These are phyloP conservation scores for Hemileccinum impolitum DNA, from an alignment of 768 basidiomycete genomes.

Conservation along the genomic window DNA sequence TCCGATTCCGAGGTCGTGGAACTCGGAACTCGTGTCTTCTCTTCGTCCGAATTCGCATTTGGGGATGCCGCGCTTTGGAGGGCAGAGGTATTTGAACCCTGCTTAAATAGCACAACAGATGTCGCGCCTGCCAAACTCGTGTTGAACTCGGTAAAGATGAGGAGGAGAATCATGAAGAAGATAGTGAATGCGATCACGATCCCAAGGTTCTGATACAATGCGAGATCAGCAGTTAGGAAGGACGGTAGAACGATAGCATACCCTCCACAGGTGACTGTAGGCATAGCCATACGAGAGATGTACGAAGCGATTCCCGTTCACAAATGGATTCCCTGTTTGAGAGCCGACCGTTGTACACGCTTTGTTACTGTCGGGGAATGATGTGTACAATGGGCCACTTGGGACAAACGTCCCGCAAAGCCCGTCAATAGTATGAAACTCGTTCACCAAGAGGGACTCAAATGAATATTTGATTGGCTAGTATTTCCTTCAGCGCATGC, in stretches of 20 bases:
- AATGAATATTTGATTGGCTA: constrained; percentile 61
- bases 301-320: constrained; percentile 60
- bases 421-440: constrained; percentile 71
- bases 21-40: constrained; percentile 22
- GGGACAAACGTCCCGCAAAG: constrained; percentile 58
- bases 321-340: constrained; percentile 52
- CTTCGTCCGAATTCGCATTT: constrained; percentile 15
- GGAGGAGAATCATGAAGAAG: constrained; percentile 52
- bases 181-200: constrained; percentile 64
- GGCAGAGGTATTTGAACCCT: constrained; percentile 38
- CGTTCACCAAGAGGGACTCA: constrained; percentile 73
- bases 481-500: neutral
- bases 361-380: constrained; percentile 57
- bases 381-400: constrained; percentile 58
- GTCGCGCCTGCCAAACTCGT: constrained; percentile 34
- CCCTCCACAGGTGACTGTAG: constrained; percentile 48
- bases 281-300: constrained; percentile 39
- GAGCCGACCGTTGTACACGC: constrained; percentile 74
- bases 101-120: constrained; percentile 63
- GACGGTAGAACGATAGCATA: constrained; percentile 16
- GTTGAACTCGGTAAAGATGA: constrained; percentile 58
- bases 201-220: constrained; percentile 53
- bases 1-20: constrained; percentile 7
- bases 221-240: neutral
- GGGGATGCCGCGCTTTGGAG: neutral